Percentiles rank a stretch among this genome's conserved stretches.
Conservation (phyloP, 1,284 basidiomycete species). For the Apiotrichum brassicae region DNA sequence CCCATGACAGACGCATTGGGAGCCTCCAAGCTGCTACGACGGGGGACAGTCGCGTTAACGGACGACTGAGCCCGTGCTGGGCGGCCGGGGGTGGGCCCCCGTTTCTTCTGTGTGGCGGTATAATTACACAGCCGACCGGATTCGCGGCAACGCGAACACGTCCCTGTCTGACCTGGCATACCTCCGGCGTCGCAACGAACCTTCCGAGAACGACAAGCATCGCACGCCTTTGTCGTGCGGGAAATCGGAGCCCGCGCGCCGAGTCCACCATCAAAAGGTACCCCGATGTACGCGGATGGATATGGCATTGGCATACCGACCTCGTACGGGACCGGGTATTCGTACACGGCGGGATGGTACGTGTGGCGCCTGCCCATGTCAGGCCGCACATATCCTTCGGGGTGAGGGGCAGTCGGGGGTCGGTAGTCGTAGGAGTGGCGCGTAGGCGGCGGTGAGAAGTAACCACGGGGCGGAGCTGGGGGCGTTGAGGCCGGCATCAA, state of each 20-base stretch:
- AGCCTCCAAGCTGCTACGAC: neutral
- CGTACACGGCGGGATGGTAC: slow-evolving; percentile 3
- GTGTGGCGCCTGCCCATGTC: slow-evolving; percentile 3
- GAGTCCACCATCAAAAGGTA: slow-evolving; percentile 5
- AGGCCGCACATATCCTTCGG: neutral
- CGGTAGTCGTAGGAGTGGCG: neutral
- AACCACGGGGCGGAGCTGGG: neutral
- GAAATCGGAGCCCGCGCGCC: slow-evolving; percentile 39
- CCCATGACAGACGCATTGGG: too few species aligned
- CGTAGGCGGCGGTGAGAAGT: neutral
- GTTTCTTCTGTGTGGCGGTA: slow-evolving; percentile 40
- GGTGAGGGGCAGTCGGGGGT: neutral
- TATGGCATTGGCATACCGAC: neutral
- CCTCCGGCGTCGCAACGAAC: slow-evolving; percentile 44
- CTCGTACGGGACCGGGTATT: neutral
- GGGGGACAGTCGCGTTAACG: neutral
- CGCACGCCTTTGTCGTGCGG: slow-evolving; percentile 43
- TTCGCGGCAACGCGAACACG: slow-evolving; percentile 39
- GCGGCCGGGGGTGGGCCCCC: slow-evolving; percentile 37
- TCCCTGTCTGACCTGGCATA: slow-evolving; percentile 19
- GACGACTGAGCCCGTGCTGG: neutral
- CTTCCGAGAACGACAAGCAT: slow-evolving; percentile 40
- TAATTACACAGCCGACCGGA: slow-evolving; percentile 38
- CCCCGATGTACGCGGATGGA: neutral
- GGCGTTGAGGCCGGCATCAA: neutral